Base-by-base conservation (phyloP, 176 grass and related monocot species). In the Phoenix dactylifera region DNA sequence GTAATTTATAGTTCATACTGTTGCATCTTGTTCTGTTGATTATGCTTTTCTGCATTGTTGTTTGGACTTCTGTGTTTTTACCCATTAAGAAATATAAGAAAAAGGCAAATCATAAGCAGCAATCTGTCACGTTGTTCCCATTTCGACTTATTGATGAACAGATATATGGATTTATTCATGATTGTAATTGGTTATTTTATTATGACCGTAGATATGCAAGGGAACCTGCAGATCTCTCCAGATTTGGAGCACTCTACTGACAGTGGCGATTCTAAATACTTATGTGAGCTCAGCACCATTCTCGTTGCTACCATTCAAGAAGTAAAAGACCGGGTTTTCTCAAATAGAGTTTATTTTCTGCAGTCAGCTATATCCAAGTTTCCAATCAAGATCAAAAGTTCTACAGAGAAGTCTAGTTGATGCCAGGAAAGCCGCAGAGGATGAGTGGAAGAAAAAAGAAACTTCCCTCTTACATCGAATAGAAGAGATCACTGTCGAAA, bases 301-400 rank as follows among this genome's bases (percentile, higher is more conserved):
- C 64, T 97, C 14, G 92, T 90, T 29, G 87, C 87, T 58, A 85
- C 81, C 59, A 90, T 97, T 74, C 80, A 97, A 72, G 92, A 97
- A 70, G 83, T 85, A 22, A 97, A 90, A 78, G 87, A 97, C 63
- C 77, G 81, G 17, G 87, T 88, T 24, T 24, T 77, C 87, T 24
- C 92, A 97, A 68, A 91, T 97, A 18, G 83, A 97, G 73, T 78
- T 87, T 58, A 82, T 97, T 55, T 91, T 97, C 85, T 97, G 92
- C 71, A 77, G 69, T 54, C 78, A 90, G 75, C 62, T 97, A 18
- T 97, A 90, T 75, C 75, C 92, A 18, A 77, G 79, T 49, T 70
- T 97, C 78, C 92, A 97, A 75, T 74, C 78, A 52, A 88, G 58
- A 30, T 73, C 69, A 0, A 85, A 80, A 72, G 49, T 70, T 59